A percentile compares a stretch with the other conserved stretches of the same genome.
Conservation (phyloP, 73 alveolate genomes). For the Uronychia binucleata region DNA sequence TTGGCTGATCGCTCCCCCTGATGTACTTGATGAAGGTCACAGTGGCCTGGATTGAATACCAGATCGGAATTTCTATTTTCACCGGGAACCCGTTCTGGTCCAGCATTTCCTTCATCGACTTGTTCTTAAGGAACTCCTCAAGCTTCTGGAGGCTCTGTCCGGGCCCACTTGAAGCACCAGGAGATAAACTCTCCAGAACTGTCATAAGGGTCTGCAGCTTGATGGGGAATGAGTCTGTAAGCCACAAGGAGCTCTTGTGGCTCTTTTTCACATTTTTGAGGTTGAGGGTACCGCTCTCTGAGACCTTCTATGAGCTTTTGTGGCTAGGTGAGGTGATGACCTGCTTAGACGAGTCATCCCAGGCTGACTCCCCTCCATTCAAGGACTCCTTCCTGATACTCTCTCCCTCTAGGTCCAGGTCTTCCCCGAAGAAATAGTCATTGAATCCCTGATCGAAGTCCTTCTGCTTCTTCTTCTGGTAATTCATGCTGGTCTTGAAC, state of each 20-base stretch:
- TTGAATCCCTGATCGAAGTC: constrained; percentile 9
- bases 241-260: constrained; percentile 61
- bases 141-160: constrained; percentile 59
- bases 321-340: no score
- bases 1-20: background rate
- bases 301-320: no score
- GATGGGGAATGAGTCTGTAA: constrained; percentile 78
- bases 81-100: constrained; percentile 85
- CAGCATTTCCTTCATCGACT: constrained; percentile 54
- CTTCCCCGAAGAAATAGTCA: constrained; percentile 22
- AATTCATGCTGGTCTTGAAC: constrained; percentile 19
- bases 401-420: no score
- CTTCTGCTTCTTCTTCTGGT: constrained; percentile 29
- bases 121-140: constrained; percentile 60
- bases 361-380: no score
- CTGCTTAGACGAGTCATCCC: no score
- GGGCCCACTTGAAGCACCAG: constrained; percentile 58
- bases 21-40: constrained; percentile 71
- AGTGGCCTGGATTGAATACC: constrained; percentile 77
- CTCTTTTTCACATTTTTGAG: constrained; percentile 18
- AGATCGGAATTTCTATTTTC: constrained; percentile 79
- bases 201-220: constrained; percentile 65
- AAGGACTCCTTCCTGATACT: no score
- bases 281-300: background rate
- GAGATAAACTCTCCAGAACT: constrained; percentile 72